A percentile compares a stretch with the other conserved stretches of the same genome.
Evolutionary conservation across 805 yeast species (phyloP).

Genomic region (Jamesozyma gamospora): DNA sequence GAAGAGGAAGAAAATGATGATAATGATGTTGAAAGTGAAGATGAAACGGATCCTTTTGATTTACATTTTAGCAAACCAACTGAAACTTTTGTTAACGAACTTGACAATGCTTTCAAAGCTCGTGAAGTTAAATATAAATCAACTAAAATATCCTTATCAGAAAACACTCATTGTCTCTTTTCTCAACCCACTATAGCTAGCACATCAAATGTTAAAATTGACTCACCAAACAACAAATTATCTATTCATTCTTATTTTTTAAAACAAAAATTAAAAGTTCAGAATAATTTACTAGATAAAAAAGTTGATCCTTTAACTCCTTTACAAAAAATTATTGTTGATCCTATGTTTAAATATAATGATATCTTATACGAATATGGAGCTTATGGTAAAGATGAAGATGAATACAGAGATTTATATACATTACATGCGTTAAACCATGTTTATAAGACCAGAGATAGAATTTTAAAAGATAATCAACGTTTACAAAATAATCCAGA

Average conservation of each 20-base stretch:
- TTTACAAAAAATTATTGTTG: slow-evolving; percentile 44
- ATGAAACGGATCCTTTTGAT: slow-evolving; percentile 62
- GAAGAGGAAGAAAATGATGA: slow-evolving; percentile 10
- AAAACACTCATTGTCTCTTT: slow-evolving; percentile 15
- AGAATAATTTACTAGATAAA: slow-evolving; percentile 21
- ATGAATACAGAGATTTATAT: slow-evolving; percentile 52
- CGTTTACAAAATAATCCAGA: slow-evolving; percentile 38
- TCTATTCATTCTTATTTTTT: slow-evolving; percentile 32
- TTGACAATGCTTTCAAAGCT: slow-evolving; percentile 28
- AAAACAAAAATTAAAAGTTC: slow-evolving; percentile 35
- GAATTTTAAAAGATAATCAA: slow-evolving; percentile 67
- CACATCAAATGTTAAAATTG: slow-evolving; percentile 9
- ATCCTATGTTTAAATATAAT: slow-evolving; percentile 61
- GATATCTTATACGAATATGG: slow-evolving; percentile 58
- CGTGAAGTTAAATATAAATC: slow-evolving; percentile 23
- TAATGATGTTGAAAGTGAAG: slow-evolving; percentile 28
- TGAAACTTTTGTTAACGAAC: slow-evolving; percentile 29
- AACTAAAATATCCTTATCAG: slow-evolving; percentile 9
- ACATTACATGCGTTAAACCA: slow-evolving; percentile 72
- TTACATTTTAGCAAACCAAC: slow-evolving; percentile 53
- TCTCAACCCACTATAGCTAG: slow-evolving; percentile 21
- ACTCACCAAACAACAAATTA: slow-evolving; percentile 14
- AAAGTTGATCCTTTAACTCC: slow-evolving; percentile 25
- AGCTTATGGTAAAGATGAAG: slow-evolving; percentile 36
- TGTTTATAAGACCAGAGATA: slow-evolving; percentile 74